phyloP scores from a whole-genome alignment of 148 eudicot genomes.

The Rhododendron kiyosumense region DNA sequence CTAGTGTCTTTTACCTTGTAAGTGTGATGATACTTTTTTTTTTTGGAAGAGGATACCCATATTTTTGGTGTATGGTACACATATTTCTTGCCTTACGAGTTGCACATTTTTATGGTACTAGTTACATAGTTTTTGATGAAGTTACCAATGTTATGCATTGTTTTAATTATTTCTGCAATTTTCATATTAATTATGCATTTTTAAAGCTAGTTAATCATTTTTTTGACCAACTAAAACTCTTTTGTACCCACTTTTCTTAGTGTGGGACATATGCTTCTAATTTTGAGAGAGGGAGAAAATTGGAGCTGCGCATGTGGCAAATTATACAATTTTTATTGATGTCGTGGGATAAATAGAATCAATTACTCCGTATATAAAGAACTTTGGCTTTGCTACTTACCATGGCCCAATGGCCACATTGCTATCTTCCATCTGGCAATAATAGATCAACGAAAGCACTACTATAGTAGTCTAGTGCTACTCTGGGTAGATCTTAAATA shows the following conservation, averaged over 20 bases:
- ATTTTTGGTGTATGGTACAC: background rate
- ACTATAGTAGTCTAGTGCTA: too few relatives aligned
- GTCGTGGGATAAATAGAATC: background rate
- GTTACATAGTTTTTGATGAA: too few relatives aligned
- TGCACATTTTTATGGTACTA: background rate
- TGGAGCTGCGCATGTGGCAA: background rate
- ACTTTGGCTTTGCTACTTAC: background rate
- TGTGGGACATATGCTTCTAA: background rate
- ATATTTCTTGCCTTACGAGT: background rate
- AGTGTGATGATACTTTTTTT: background rate
- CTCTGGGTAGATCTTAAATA: background rate
- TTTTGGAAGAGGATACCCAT: background rate
- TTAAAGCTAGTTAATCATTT: too few relatives aligned
- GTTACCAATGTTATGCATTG: too few relatives aligned
- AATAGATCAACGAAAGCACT: background rate
- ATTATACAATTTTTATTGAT: background rate
- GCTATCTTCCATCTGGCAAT: background rate
- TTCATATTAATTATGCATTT: too few relatives aligned
- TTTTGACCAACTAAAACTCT: background rate
- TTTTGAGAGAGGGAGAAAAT: background rate
- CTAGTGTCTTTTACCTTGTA: too few relatives aligned
- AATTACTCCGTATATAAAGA: background rate
- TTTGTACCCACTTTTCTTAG: background rate
- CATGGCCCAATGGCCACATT: background rate
- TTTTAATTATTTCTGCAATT: too few relatives aligned